Evolutionary conservation across 495 filamentous ascomycete species (phyloP).

Genomic region (Endocarpon pusillum): DNA sequence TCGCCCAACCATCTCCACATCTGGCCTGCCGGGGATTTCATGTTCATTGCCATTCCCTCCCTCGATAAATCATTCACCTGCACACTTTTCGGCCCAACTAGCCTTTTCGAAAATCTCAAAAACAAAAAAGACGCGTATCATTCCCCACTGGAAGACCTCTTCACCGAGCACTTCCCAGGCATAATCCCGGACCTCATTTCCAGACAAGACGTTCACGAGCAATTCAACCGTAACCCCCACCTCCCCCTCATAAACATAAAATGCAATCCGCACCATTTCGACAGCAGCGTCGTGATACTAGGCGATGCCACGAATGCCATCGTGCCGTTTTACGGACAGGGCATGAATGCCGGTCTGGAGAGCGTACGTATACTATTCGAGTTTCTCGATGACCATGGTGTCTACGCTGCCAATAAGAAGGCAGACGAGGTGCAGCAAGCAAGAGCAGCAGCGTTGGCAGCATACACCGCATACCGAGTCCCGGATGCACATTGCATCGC

Average conservation of each 20-base stretch:
- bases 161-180: constrained; percentile 69
- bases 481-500: constrained; percentile 80
- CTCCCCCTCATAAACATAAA: constrained; percentile 87
- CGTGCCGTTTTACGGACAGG: constrained; percentile 88
- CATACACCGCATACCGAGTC: constrained; percentile 54
- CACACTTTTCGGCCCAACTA: constrained; percentile 70
- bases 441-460: constrained; percentile 42
- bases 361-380: constrained; percentile 70
- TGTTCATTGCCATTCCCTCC: constrained; percentile 96
- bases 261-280: constrained; percentile 72
- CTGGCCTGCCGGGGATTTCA: constrained; percentile 81
- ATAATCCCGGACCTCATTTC: constrained; percentile 65
- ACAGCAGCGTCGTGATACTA: constrained; percentile 60
- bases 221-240: constrained; percentile 67
- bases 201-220: constrained; percentile 43
- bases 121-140: constrained; percentile 37
- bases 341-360: constrained; percentile 77
- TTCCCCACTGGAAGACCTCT: constrained; percentile 44
- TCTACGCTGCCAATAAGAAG: constrained; percentile 18
- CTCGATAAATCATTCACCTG: constrained; percentile 85
- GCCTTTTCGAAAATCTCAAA: constrained; percentile 31
- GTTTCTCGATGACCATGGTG: constrained; percentile 45
- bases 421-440: constrained; percentile 23
- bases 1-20: constrained; percentile 91
- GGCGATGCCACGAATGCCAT: constrained; percentile 96